Evolutionary conservation across 495 filamentous ascomycete genomes (phyloP).

Genomic region (Xylaria cubensis): DNA sequence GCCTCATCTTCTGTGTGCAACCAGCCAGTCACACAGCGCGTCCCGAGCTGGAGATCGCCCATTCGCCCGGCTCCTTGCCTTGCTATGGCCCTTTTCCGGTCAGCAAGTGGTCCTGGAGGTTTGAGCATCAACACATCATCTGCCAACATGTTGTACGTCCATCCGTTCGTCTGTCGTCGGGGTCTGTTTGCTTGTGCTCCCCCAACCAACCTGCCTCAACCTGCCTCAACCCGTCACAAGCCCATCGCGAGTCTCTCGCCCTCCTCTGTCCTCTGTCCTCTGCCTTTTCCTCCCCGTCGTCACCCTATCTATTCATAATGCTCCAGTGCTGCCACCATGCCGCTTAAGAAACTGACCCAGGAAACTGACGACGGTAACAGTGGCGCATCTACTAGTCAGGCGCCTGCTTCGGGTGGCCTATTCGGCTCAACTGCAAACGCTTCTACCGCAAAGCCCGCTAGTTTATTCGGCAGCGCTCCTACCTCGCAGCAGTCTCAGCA

Average conservation of each 20-base stretch:
- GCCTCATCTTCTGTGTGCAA: constrained; percentile 5
- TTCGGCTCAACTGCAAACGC: constrained; percentile 39
- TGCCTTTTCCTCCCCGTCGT: background rate
- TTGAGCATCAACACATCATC: constrained; percentile 81
- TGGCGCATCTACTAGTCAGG: constrained; percentile 49
- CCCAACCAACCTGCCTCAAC: background rate
- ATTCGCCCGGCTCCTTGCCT: constrained; percentile 23
- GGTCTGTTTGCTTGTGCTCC: background rate
- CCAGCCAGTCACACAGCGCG: constrained; percentile 14
- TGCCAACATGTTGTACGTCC: constrained; percentile 69
- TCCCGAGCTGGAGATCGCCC: constrained; percentile 34
- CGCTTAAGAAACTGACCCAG: constrained; percentile 27
- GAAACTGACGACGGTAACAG: constrained; percentile 31
- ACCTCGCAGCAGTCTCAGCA: constrained; percentile 49
- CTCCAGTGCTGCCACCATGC: constrained; percentile 24
- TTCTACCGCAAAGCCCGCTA: constrained; percentile 52
- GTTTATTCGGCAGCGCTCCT: constrained; percentile 58
- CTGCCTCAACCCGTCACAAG: background rate
- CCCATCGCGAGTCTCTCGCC: background rate
- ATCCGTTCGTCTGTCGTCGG: constrained; percentile 31
- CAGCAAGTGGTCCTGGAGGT: constrained; percentile 70
- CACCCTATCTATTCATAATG: background rate
- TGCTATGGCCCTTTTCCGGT: constrained; percentile 59
- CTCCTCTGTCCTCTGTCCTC: background rate
- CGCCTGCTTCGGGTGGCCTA: constrained; percentile 41